A percentile compares a stretch with the other conserved stretches of the same genome.
Conservation (phyloP, 2,329 filamentous ascomycete genomes). For the Claviceps fusiformis region DNA sequence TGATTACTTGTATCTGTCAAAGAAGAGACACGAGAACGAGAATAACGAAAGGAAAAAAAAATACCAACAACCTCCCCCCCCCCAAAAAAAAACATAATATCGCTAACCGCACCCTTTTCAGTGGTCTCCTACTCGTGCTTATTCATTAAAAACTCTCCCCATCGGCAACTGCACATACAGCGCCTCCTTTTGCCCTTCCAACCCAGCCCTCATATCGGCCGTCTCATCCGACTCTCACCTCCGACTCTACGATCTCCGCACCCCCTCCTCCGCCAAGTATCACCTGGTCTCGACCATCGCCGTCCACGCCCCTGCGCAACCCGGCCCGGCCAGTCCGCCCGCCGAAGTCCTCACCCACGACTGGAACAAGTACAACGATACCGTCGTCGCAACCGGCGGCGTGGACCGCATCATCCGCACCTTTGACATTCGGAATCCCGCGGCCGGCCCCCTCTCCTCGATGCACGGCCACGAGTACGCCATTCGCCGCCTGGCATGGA, state of each 20-base stretch:
- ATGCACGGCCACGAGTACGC: slow-evolving; percentile 86
- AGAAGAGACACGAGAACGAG: too few species aligned
- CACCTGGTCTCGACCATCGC: slow-evolving; percentile 74
- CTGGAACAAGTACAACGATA: slow-evolving; percentile 95
- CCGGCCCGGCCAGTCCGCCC: slow-evolving; percentile 36
- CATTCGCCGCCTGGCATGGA: slow-evolving; percentile 76
- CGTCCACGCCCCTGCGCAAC: slow-evolving; percentile 52
- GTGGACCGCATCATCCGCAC: slow-evolving; percentile 79
- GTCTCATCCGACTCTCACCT: slow-evolving; percentile 83
- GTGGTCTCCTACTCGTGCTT: slow-evolving; percentile 70
- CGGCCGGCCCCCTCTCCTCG: slow-evolving; percentile 56
- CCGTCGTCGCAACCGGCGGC: slow-evolving; percentile 72
- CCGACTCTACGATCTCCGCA: slow-evolving; percentile 82
- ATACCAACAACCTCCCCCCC: too few species aligned
- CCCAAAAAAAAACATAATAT: neutral
- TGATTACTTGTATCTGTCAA: neutral
- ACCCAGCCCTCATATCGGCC: slow-evolving; percentile 70
- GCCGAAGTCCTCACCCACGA: slow-evolving; percentile 86
- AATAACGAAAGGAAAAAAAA: too few species aligned
- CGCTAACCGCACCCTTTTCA: slow-evolving; percentile 15
- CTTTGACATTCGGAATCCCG: slow-evolving; percentile 74
- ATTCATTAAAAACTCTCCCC: slow-evolving; percentile 73
- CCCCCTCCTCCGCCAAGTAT: slow-evolving; percentile 72
- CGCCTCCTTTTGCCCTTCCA: slow-evolving; percentile 79
- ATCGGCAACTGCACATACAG: slow-evolving; percentile 92